phyloP scores from a whole-genome alignment of 495 filamentous ascomycete genomes.

The Hyphodiscus hymeniophilus region DNA sequence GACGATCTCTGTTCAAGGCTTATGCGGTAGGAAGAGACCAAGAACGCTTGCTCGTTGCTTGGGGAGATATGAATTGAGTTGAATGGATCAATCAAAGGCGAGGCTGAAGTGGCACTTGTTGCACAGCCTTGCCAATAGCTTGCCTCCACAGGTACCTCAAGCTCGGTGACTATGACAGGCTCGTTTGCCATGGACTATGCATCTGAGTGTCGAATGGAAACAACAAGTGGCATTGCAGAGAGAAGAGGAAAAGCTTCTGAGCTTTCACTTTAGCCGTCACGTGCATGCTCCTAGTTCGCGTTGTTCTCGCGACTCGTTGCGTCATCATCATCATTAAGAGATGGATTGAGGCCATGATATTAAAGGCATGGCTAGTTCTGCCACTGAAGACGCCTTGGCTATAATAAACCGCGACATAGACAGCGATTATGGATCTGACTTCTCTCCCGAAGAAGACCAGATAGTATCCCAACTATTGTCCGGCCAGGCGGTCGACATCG shows the following conservation, averaged over 20 bases:
- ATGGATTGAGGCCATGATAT: slow-evolving; percentile 14
- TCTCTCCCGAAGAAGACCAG: slow-evolving; percentile 52
- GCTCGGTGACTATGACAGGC: too few relatives aligned
- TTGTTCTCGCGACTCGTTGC: neutral
- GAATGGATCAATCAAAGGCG: too few relatives aligned
- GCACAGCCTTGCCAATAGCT: too few relatives aligned
- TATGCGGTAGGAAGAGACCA: neutral
- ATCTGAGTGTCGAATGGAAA: too few relatives aligned
- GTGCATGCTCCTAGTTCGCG: too few relatives aligned
- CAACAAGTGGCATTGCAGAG: too few relatives aligned
- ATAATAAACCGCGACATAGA: slow-evolving; percentile 25
- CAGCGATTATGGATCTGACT: slow-evolving; percentile 68
- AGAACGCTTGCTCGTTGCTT: neutral
- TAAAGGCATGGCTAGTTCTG: slow-evolving; percentile 19
- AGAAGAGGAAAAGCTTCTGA: too few relatives aligned
- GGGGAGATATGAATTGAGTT: too few relatives aligned
- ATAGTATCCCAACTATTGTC: slow-evolving; percentile 26
- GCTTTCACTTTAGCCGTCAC: too few relatives aligned
- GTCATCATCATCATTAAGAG: neutral
- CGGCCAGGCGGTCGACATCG: neutral
- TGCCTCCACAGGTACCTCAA: too few relatives aligned
- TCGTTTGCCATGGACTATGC: too few relatives aligned
- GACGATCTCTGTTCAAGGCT: neutral
- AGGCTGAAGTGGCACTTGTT: too few relatives aligned
- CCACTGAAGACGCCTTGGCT: neutral